Evolutionary conservation across 1,284 basidiomycete species (phyloP).

Genomic region (Malassezia globosa): DNA sequence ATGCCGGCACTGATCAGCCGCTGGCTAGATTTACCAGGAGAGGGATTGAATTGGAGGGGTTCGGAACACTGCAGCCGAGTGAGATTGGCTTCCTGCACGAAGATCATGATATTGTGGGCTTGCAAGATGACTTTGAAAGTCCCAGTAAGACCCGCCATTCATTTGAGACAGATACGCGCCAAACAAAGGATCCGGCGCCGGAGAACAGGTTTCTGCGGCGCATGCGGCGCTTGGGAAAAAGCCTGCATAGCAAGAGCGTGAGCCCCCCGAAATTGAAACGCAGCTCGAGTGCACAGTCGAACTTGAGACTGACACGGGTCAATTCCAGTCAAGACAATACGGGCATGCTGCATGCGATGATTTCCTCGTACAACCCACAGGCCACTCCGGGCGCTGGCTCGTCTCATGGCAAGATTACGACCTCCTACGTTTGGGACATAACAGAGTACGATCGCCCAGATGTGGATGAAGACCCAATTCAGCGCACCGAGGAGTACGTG

Average conservation of each 20-base stretch:
- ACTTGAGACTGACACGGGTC: not conserved
- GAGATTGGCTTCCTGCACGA: constrained; percentile 20
- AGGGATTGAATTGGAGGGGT: constrained; percentile 51
- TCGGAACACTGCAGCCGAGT: constrained; percentile 46
- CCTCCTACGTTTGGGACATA: constrained; percentile 11
- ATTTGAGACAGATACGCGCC: not conserved
- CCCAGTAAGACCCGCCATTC: not conserved
- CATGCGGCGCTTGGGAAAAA: not conserved
- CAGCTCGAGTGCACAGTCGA: not conserved
- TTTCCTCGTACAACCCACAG: not conserved
- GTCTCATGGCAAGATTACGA: not conserved
- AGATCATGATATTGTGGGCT: not conserved
- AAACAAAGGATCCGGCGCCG: not conserved
- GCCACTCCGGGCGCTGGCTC: constrained; percentile 1
- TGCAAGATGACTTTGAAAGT: not conserved
- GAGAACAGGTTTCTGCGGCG: not conserved
- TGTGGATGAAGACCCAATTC: not conserved
- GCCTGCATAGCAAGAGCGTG: not conserved
- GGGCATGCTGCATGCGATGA: not conserved
- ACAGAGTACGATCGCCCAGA: not conserved
- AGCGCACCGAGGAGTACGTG: not conserved
- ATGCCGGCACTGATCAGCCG: constrained; percentile 85
- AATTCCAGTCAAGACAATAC: not conserved
- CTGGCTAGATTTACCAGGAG: constrained; percentile 79
- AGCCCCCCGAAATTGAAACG: not conserved